Evolutionary conservation across 1,284 basidiomycete genomes (phyloP), one percentile per base, ranked within the genome.

Genomic region (Taiwanofungus camphoratus): DNA sequence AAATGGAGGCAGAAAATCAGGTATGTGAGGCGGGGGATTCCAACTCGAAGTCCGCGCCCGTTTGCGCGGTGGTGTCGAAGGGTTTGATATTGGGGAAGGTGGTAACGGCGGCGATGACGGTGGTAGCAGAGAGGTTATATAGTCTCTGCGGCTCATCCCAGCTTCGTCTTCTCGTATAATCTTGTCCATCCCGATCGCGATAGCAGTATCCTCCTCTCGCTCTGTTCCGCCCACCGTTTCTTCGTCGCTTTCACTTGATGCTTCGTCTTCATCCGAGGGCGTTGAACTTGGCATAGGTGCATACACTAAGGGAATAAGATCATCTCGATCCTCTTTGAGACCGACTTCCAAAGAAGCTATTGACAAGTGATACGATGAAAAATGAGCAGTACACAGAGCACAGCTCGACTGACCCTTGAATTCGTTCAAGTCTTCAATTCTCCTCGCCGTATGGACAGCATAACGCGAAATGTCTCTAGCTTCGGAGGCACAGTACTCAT

Each of bases 381-480:
- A 41, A 46, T 38, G 48, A 46, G 52, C 45, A 35, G 33, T 41
- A 44, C 24, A 34, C 23, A 33, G 32, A 47, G 30, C 30, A 44
- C 42, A 32, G 39, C 42, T 22, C 48, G 42, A 76, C 72, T 65
- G 62, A 87, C 85, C 77, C 69, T 71, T 79, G 58, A 85, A 71
- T 56, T 87, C 84, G 39, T 69, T 66, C 54, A 88, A 63, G 58
- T 87, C 85, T 59, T 87, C 84, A 12, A 75, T 66, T 52, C 85
- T 68, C 52, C 79, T 69, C 29, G 65, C 65, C 3, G 79, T 78
- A 55, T 77, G 74, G 7, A 74, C 61, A 7, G 77, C 76, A 60
- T 86, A 87, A 26, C 80, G 70, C 30, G 71, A 69, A 45, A 87
- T 59, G 52, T 89, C 87, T 52, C 66, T 68, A 11, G 73, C 84